Evolutionary conservation across 2,329 filamentous ascomycete genomes (phyloP).

Genomic region (Aspergillus flavus): DNA sequence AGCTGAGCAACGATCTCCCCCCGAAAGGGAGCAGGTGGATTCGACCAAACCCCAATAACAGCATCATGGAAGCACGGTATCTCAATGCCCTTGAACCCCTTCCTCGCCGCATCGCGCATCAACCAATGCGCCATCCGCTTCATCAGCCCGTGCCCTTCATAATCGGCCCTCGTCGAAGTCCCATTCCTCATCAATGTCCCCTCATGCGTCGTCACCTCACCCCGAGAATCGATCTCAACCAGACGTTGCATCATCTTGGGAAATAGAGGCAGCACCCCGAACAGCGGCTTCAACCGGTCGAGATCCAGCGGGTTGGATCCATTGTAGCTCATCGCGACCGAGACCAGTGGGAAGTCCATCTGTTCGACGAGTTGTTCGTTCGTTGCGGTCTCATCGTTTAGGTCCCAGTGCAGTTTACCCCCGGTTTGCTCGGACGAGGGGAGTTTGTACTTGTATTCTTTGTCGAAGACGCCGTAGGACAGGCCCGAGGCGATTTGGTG

Average conservation of each 20-base stretch:
- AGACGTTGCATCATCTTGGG: background rate
- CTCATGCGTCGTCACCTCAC: background rate
- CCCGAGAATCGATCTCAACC: background rate
- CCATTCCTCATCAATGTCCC: constrained; percentile 7
- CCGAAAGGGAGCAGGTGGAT: constrained; percentile 8
- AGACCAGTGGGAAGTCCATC: constrained; percentile 15
- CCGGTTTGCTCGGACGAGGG: constrained; percentile 1
- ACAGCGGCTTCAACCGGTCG: background rate
- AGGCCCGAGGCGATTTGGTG: constrained; percentile 10
- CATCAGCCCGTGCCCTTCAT: constrained; percentile 4
- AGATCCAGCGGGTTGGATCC: constrained; percentile 5
- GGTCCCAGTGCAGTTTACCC: constrained; percentile 6
- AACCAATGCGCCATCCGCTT: constrained; percentile 12
- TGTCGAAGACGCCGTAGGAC: constrained; percentile 13
- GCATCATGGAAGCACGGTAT: constrained; percentile 11
- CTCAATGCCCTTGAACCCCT: constrained; percentile 8
- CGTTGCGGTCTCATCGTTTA: background rate
- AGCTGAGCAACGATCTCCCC: background rate
- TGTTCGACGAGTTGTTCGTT: background rate
- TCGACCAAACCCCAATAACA: constrained; percentile 7
- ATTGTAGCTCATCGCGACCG: constrained; percentile 5
- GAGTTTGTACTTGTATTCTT: constrained; percentile 10
- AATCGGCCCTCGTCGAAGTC: constrained; percentile 12
- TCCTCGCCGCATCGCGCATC: constrained; percentile 2
- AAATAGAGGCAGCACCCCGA: background rate